Percentiles rank a stretch among this genome's conserved stretches.
phyloP scores from a whole-genome alignment of 2,329 filamentous ascomycete species.

The Sclerotinia sclerotiorum region DNA sequence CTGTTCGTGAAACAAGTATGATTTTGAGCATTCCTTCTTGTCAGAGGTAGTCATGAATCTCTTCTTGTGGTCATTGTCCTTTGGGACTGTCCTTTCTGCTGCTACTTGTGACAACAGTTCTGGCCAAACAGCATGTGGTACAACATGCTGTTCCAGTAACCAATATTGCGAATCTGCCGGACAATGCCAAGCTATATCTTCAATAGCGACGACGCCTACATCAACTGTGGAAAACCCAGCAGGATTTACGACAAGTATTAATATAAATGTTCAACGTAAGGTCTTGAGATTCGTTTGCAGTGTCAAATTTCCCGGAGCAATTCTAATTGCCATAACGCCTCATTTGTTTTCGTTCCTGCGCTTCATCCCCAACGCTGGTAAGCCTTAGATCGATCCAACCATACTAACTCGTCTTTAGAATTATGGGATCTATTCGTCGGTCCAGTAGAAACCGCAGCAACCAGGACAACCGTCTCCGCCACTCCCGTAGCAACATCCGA shows the following conservation, averaged over 20 bases:
- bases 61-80: slow-evolving; percentile 11
- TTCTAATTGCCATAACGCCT: background rate
- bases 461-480: slow-evolving; percentile 33
- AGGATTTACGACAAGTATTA: slow-evolving; percentile 28
- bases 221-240: slow-evolving; percentile 25
- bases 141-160: background rate
- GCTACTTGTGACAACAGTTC: background rate
- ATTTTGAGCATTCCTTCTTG: background rate
- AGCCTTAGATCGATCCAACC: background rate
- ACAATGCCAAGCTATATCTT: background rate
- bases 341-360: background rate
- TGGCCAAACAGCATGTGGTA: background rate
- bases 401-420: slow-evolving; percentile 14
- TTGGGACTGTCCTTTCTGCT: background rate
- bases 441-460: slow-evolving; percentile 30
- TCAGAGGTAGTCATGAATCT: slow-evolving; percentile 14
- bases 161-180: background rate
- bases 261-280: slow-evolving; percentile 28
- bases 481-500: slow-evolving; percentile 34
- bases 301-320: background rate
- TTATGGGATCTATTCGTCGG: slow-evolving; percentile 35
- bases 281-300: background rate
- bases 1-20: background rate
- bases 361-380: slow-evolving; percentile 25
- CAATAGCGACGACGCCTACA: slow-evolving; percentile 1